Evolutionary conservation across 805 yeast genomes (phyloP), one percentile per base, ranked within the genome.

Genomic region (Metschnikowia gelsemii): DNA sequence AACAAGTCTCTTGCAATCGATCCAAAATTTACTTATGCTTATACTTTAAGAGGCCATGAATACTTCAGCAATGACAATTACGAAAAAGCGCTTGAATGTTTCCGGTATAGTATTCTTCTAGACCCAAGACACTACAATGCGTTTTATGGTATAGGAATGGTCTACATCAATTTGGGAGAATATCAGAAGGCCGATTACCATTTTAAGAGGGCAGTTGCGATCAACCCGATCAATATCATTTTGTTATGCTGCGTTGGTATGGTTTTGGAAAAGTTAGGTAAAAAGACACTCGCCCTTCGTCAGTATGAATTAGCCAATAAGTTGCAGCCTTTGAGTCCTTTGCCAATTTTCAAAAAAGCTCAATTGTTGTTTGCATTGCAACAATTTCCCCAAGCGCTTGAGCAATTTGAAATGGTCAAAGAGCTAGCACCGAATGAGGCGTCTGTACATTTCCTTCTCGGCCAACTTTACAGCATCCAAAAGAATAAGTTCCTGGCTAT

Each of bases 131-230:
- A 88, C 59, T 93, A 90, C 63, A 93, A 91, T 62, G 97, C 98
- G 0, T 80, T 90, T 56, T 93, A 93, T 57, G 99, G 99, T 20
- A 77, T 93, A 42, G 99, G 98, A 6, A 88, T 89, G 91, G 95
- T 89, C 21, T 84, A 82, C 59, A 75, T 88, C 60, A 87, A 88
- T 55, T 66, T 89, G 38, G 98, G 97, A 4, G 89, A 87, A 53
- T 80, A 80, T 56, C 79, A 77, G 32, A 80, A 80, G 54, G 96
- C 98, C 0, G 90, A 88, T 55, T 78, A 80, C 47, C 95, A 88
- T 62, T 88, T 91, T 66, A 70, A 88, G 40, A 87, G 84, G 56
- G 98, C 98, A 0, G 79, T 86, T 12, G 78, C 83, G 26, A 87
- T 93, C 35, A 93, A 93, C 57, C 96, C 97, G 1, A 84, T 83